Conservation (phyloP, 2,329 filamentous ascomycete genomes). For the Fusarium tuaranense region DNA sequence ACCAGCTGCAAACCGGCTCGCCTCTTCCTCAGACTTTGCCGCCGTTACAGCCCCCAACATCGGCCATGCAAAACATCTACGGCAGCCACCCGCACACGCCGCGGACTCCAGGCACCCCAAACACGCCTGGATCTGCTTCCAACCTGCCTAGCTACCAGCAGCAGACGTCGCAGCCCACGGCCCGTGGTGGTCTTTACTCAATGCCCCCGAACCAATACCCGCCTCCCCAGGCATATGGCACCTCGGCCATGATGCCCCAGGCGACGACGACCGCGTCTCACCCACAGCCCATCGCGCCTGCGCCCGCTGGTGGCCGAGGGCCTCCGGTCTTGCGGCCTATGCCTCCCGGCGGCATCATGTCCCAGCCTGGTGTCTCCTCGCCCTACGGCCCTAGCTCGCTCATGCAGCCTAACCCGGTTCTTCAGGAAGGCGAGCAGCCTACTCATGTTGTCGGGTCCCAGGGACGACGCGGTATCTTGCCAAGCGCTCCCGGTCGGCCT, state of each 20-base stretch:
- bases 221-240: constrained; percentile 65
- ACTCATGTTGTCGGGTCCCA: constrained; percentile 97
- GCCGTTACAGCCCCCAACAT: constrained; percentile 62
- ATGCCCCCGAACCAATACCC: constrained; percentile 69
- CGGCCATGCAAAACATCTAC: constrained; percentile 61
- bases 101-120: constrained; percentile 71
- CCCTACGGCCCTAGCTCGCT: constrained; percentile 70
- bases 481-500: constrained; percentile 88
- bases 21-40: constrained; percentile 66
- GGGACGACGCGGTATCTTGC: constrained; percentile 89
- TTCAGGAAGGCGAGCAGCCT: constrained; percentile 72
- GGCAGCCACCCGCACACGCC: constrained; percentile 71
- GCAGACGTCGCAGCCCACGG: constrained; percentile 60
- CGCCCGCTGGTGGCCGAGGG: constrained; percentile 68
- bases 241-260: constrained; percentile 74
- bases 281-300: constrained; percentile 81
- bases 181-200: constrained; percentile 63
- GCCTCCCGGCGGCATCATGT: constrained; percentile 74
- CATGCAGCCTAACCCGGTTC: constrained; percentile 68
- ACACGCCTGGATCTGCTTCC: constrained; percentile 67
- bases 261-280: constrained; percentile 75
- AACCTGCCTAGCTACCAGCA: constrained; percentile 67
- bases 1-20: constrained; percentile 62
- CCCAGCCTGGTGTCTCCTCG: constrained; percentile 67
- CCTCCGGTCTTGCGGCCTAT: constrained; percentile 76